Base-by-base conservation (phyloP, 2,329 filamentous ascomycete genomes). In the Ceratocystis cubensis region DNA sequence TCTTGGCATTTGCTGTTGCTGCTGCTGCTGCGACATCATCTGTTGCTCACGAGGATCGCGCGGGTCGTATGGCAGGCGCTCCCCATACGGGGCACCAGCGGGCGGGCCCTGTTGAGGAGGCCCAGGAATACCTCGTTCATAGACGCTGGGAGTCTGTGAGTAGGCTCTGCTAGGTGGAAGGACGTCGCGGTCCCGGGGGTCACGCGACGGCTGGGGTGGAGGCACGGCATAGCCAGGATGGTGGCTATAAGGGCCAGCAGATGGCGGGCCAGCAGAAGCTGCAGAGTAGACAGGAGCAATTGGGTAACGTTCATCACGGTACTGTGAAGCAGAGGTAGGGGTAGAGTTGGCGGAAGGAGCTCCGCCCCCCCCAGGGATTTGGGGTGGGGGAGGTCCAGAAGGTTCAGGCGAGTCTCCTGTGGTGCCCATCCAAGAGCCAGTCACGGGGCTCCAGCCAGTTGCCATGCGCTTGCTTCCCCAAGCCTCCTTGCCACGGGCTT, bases 41-140 rank as follows among this genome's bases (percentile, higher is more conserved):
- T 67, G 48, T 67, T 70, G 22, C 68, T 73, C 69, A 10, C 70
- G 66, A 6, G 70, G 67, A 15, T 70, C 66, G 5, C 69, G 70
- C n/a, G 72, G 68, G 10, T 71, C 70, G 61, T 77, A 78, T 63
- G 77, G 74, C 5, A 74, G 67, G 6, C 71, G 71, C n/a, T 71
- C 73, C 10, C 76, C 73, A 4, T 78, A 77, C 61, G 78, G 77
- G 66, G 77, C 71, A 70, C 77, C 71, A 15, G 71, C 66, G 69
- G 75, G 69, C 44, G 75, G 75, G n/a, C 71, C 64, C 53, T 73
- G 74, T 65, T 72, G 75, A 5, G 53, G 13, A 15, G 56, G 56
- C 8, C 56, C 48, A 28, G 72, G 74, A 0, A 69, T 69, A 71
- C 71, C 63, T 73, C 74, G 22, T 69, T 70, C 25, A 72, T 71